Evolutionary conservation across 2,329 filamentous ascomycete genomes (phyloP), one percentile per base, ranked within the genome.

Genomic region (Fusarium avenaceum): DNA sequence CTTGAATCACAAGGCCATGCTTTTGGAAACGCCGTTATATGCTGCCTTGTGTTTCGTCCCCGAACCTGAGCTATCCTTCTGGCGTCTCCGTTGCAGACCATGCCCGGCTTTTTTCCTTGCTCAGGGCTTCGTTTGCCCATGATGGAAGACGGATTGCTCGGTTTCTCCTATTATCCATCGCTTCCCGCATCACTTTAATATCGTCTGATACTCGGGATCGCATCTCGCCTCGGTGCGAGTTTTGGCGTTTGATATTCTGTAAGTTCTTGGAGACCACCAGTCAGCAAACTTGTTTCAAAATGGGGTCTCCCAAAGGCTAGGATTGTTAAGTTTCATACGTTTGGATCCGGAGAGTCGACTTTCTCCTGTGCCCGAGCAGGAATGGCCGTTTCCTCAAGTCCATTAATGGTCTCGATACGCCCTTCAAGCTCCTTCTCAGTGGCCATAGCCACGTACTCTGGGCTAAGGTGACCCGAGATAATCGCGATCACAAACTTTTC

Each of bases 401-500:
- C 61, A 43, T 75, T 67, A 39, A 79, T 70, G 8, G 56, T 61
- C 4, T 73, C 43, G 3, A 77, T 39, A 2, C 77, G 73, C 11
- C 24, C 46, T 35, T 75, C 54, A 4, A 82, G 55, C 6, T 75
- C 75, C 3, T 65, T 45, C 5, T 68, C 72, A 15, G 67, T 56
- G 3, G 75, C 71, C 13, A 65, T 46, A 10, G 76, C 79, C 15
- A 81, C 63, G 47, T 70, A 78, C 1, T 63, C 39, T 0, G 77
- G 61, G 5, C 70, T 65, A 3, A 79, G 57, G 5, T 66, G 55
- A 0, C 76, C 76, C 2, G 69, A 68, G 10, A 76, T 57, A 3
- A 78, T 57, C 2, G 76, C 76, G 6, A 74, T 64, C 19, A 76
- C 73, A 62, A 82, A 78, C 17, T 75, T 74, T 6, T 75, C 59